Conservation (phyloP, 2,329 filamentous ascomycete species). For the Alternaria consortialis region DNA sequence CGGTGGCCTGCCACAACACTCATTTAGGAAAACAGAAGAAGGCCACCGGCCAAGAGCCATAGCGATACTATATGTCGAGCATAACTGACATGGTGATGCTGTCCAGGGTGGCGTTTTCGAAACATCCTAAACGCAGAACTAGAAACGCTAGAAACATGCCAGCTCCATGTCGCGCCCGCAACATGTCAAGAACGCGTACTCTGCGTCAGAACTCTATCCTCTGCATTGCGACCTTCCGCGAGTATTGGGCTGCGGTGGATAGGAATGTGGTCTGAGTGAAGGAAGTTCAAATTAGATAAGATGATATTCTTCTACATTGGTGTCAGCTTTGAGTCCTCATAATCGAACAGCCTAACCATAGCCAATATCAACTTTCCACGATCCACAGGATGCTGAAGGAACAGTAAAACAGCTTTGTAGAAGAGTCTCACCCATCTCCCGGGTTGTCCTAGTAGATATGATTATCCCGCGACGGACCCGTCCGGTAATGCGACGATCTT, state of each 20-base stretch:
- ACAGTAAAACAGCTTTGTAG: not conserved
- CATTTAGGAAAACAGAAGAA: slow-evolving; percentile 1
- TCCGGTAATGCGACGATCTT: slow-evolving; percentile 19
- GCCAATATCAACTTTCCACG: not conserved
- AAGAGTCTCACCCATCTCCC: not conserved
- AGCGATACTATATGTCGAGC: slow-evolving; percentile 23
- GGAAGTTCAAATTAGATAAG: not conserved
- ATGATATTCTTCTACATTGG: not conserved
- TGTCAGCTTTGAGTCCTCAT: not conserved
- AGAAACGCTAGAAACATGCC: slow-evolving; percentile 19
- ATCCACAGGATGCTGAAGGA: not conserved
- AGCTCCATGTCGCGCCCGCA: slow-evolving; percentile 2
- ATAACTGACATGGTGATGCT: not conserved
- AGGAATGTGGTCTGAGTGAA: not conserved
- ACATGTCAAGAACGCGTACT: not conserved
- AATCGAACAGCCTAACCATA: not conserved
- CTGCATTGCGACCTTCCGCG: not conserved
- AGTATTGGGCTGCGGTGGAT: not conserved
- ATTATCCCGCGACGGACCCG: slow-evolving; percentile 12
- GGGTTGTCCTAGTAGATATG: slow-evolving; percentile 10
- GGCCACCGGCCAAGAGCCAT: slow-evolving; percentile 2
- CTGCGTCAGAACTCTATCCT: not conserved
- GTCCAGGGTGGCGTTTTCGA: slow-evolving; percentile 22
- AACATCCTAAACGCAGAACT: slow-evolving; percentile 38
- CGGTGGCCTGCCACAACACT: slow-evolving; percentile 18